phyloP scores from a whole-genome alignment of 1,139 yeast genomes.

The Blastobotrys capitulatus region DNA sequence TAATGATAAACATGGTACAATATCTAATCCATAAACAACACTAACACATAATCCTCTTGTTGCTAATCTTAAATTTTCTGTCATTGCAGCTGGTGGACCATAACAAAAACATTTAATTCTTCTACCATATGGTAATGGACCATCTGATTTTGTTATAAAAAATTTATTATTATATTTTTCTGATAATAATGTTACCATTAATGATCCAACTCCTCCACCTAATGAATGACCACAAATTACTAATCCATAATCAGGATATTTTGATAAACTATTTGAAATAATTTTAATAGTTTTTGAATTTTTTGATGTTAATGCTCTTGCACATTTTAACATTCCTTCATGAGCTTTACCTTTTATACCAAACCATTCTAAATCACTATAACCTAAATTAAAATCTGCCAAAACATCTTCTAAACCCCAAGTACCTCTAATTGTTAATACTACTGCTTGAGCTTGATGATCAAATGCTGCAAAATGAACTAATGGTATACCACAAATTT shows the following conservation, averaged over 20 bases:
- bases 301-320: conserved; percentile 24
- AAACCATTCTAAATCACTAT: conserved; percentile 30
- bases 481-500: conserved; percentile 30
- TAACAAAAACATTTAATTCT: conserved; percentile 32
- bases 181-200: conserved; percentile 30
- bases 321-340: conserved; percentile 34
- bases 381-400: conserved; percentile 34
- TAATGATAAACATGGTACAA: conserved; percentile 34
- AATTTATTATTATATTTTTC: conserved; percentile 18
- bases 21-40: conserved; percentile 33
- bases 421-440: conserved; percentile 34
- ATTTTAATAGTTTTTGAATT: conserved; percentile 28
- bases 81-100: conserved; percentile 34
- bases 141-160: conserved; percentile 19
- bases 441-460: conserved; percentile 31
- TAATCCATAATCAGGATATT: conserved; percentile 29
- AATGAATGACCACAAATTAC: conserved; percentile 35
- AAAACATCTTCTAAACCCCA: conserved; percentile 34
- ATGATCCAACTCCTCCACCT: conserved; percentile 36
- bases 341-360: conserved; percentile 30
- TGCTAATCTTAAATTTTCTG: conserved; percentile 25
- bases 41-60: conserved; percentile 30
- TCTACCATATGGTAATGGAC: conserved; percentile 28
- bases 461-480: conserved; percentile 33
- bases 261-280: conserved; percentile 25